phyloP scores from a whole-genome alignment of 2,329 filamentous ascomycete species.

The Talaromyces funiculosus region DNA sequence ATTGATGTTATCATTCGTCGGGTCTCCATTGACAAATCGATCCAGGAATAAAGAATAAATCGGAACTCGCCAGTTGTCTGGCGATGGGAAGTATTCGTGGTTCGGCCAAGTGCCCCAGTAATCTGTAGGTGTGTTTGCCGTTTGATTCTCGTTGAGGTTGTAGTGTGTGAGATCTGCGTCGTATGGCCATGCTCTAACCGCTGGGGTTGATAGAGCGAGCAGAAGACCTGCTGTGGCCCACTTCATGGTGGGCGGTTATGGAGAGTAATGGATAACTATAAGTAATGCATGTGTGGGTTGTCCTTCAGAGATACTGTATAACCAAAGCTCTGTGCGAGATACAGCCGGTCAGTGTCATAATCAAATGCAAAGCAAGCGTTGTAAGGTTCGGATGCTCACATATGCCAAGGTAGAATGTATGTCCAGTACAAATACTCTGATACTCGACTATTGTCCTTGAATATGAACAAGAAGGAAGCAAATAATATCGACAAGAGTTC shows the following conservation, averaged over 20 bases:
- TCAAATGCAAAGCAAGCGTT: neutral
- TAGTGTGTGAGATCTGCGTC: conserved; percentile 48
- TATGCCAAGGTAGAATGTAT: neutral
- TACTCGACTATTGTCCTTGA: neutral
- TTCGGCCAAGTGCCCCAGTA: conserved; percentile 54
- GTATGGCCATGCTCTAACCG: conserved; percentile 39
- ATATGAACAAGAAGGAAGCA: neutral
- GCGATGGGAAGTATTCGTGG: conserved; percentile 51
- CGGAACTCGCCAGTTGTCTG: conserved; percentile 59
- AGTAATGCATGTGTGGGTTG: conserved; percentile 2
- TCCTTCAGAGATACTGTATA: neutral
- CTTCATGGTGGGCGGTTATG: conserved; percentile 7
- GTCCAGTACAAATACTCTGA: neutral
- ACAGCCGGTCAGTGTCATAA: neutral
- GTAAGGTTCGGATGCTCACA: neutral
- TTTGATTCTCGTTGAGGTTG: conserved; percentile 57
- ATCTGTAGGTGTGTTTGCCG: conserved; percentile 51
- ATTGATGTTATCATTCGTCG: conserved; percentile 59
- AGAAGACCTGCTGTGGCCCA: conserved; percentile 17
- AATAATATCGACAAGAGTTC: neutral
- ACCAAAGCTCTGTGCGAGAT: neutral
- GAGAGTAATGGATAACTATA: neutral
- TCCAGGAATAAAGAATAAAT: conserved; percentile 62
- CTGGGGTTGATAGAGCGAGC: conserved; percentile 25
- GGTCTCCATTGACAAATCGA: conserved; percentile 60